Conservation (phyloP, 106 monocot species). For the Narthecium ossifragum region DNA sequence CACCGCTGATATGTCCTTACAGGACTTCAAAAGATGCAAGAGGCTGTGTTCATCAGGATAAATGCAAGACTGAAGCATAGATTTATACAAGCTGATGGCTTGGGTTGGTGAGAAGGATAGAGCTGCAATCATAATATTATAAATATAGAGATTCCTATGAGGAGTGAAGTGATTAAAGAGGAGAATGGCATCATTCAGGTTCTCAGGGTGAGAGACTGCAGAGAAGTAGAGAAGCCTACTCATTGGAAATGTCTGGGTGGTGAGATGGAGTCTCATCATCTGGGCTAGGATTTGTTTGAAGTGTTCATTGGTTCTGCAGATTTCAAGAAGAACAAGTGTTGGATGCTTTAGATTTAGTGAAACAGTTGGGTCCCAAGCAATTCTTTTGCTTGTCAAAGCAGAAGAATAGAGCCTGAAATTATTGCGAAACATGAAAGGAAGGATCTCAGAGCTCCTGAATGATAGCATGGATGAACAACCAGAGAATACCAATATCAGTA, state of each 20-base stretch:
- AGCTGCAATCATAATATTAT: conserved; percentile 58
- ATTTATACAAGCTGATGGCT: conserved; percentile 23
- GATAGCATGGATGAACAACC: too few species aligned
- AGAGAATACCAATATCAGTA: too few species aligned
- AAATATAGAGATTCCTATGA: conserved; percentile 58
- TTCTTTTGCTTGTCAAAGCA: background rate
- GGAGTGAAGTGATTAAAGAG: conserved; percentile 59
- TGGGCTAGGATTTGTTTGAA: conserved; percentile 57
- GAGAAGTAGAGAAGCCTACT: conserved; percentile 60
- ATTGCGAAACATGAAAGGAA: background rate
- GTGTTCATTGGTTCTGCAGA: conserved; percentile 24
- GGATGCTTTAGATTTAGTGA: conserved; percentile 51
- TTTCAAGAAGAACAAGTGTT: conserved; percentile 48
- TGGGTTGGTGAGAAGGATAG: conserved; percentile 26
- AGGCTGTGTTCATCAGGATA: conserved; percentile 50
- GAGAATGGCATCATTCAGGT: conserved; percentile 21
- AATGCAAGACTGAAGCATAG: conserved; percentile 28
- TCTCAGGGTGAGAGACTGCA: conserved; percentile 28
- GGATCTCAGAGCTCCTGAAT: too few species aligned
- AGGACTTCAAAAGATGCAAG: conserved; percentile 37
- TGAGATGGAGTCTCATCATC: conserved; percentile 38
- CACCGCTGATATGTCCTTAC: conserved; percentile 3
- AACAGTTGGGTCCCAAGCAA: conserved; percentile 47
- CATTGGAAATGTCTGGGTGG: conserved; percentile 48
- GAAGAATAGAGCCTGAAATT: too few species aligned